These are phyloP conservation scores for Xylaria sp. DNA, from an alignment of 2,329 filamentous ascomycete species.

Conservation along the genomic window DNA sequence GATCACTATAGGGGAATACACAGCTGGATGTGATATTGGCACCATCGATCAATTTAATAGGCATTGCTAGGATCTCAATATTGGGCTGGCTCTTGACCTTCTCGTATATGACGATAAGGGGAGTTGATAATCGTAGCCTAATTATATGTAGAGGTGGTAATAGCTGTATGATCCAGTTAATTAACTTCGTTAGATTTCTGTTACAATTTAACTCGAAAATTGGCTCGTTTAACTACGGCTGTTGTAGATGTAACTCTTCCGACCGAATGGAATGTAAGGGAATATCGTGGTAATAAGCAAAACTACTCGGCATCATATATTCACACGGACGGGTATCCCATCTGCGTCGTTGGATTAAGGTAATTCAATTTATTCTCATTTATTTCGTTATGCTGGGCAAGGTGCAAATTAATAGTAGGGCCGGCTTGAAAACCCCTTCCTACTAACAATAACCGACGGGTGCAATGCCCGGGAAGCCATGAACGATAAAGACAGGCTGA, in stretches of 20 bases:
- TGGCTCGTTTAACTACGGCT: no score
- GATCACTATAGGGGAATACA: constrained; percentile 13
- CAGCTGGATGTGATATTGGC: constrained; percentile 34
- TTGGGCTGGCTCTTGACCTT: constrained; percentile 18
- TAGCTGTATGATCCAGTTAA: constrained; percentile 1
- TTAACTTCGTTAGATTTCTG: neutral
- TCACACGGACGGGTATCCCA: neutral
- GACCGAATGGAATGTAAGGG: neutral
- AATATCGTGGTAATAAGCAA: neutral
- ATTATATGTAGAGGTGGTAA: constrained; percentile 17
- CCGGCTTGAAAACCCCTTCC: neutral
- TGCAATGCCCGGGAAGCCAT: neutral
- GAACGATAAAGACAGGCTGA: neutral
- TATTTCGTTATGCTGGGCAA: neutral
- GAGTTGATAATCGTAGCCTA: constrained; percentile 20
- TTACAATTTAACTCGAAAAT: neutral
- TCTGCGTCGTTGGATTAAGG: neutral
- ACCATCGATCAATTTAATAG: constrained; percentile 31
- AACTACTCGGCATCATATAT: neutral
- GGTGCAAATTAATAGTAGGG: neutral
- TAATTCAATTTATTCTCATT: neutral
- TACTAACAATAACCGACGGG: neutral
- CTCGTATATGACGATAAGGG: constrained; percentile 7
- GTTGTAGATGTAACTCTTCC: no score
- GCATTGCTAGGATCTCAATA: constrained; percentile 28